Base-by-base conservation (phyloP, 495 filamentous ascomycete species). In the Penicillium paxilli region DNA sequence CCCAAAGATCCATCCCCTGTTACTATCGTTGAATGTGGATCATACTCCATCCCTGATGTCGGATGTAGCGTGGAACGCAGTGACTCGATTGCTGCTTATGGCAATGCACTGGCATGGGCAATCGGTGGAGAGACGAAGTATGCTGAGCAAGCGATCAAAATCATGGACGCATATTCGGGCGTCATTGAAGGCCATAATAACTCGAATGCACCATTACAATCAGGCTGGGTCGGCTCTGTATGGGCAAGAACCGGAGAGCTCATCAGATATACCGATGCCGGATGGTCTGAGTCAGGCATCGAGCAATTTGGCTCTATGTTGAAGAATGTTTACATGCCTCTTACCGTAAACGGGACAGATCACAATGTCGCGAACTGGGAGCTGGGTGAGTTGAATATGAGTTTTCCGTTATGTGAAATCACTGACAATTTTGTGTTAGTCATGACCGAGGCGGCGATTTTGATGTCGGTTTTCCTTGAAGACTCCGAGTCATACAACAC, bases 181-280 rank as follows among this genome's bases (percentile, higher is more conserved):
- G 60, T 52, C 1, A 50, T 67, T 38, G 20, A 63, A 54, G 62
- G 33, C 7, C 66, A 69, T 44, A 61, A 54, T 20, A 47, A 62
- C 22, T 52, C 56, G 17, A 67, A 69, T 58, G 61, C 66, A 3
- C 56, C 57, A 4, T 26, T 69, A 38, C 66, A 69, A 33, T 49
- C 66, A 5, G 58, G 52, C 5, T 67, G 64, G 66, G 50, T 56
- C 22, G 62, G 49, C 1, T 52, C 64, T 10, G 37, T 51, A 9
- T 69, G 66, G 66, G 61, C 59, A n/a, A 26, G 64, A 22, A 47
- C 62, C 1, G 66, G 32, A 17, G 66, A 69, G 38, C 53, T 69
- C 10, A 61, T 69, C 5, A 55, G 59, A 14, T 57, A 67, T 50
- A 59, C 61, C 8, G 54, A 55, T 51, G 57, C 58, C 11, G 57